phyloP scores from a whole-genome alignment of 495 filamentous ascomycete species.

The Collariella sp. region DNA sequence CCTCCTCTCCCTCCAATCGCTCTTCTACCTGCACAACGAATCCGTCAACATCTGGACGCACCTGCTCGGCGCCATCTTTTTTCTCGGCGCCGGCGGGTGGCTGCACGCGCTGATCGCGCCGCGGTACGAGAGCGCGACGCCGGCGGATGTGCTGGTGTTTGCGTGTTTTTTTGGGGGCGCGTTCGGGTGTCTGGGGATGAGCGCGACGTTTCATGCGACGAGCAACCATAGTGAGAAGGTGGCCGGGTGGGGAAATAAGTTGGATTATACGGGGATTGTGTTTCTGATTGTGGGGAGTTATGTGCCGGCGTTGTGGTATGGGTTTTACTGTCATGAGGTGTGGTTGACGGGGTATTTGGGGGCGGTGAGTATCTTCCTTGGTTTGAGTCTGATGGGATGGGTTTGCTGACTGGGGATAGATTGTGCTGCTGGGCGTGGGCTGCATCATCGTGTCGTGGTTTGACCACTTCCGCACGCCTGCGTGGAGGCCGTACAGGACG shows the following conservation, averaged over 20 bases:
- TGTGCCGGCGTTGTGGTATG: slow-evolving; percentile 80
- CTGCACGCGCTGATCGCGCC: slow-evolving; percentile 43
- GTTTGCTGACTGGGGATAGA: slow-evolving; percentile 39
- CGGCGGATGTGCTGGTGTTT: slow-evolving; percentile 62
- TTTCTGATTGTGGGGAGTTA: slow-evolving; percentile 81
- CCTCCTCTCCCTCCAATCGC: slow-evolving; percentile 25
- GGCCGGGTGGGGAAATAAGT: slow-evolving; percentile 44
- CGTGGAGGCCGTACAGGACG: slow-evolving; percentile 77
- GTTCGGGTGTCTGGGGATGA: slow-evolving; percentile 72
- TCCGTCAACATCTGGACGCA: slow-evolving; percentile 93
- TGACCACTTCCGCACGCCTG: slow-evolving; percentile 72
- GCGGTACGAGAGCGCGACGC: slow-evolving; percentile 56
- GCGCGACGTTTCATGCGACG: slow-evolving; percentile 55
- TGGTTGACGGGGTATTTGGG: slow-evolving; percentile 63
- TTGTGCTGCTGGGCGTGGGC: slow-evolving; percentile 62
- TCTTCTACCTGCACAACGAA: slow-evolving; percentile 62
- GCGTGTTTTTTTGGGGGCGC: slow-evolving; percentile 73
- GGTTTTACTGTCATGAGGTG: slow-evolving; percentile 58
- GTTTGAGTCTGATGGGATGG: neutral
- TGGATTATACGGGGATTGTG: slow-evolving; percentile 91
- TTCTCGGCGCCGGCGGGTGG: slow-evolving; percentile 31
- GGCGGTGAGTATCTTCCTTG: slow-evolving; percentile 45
- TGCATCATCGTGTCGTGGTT: slow-evolving; percentile 68
- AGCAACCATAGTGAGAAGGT: slow-evolving; percentile 36
- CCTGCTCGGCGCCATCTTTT: slow-evolving; percentile 53